Percentiles rank a stretch among this genome's conserved stretches.
These are phyloP conservation scores for Yarrowia hollandica DNA, from an alignment of 805 yeast genomes.

Conservation along the genomic window DNA sequence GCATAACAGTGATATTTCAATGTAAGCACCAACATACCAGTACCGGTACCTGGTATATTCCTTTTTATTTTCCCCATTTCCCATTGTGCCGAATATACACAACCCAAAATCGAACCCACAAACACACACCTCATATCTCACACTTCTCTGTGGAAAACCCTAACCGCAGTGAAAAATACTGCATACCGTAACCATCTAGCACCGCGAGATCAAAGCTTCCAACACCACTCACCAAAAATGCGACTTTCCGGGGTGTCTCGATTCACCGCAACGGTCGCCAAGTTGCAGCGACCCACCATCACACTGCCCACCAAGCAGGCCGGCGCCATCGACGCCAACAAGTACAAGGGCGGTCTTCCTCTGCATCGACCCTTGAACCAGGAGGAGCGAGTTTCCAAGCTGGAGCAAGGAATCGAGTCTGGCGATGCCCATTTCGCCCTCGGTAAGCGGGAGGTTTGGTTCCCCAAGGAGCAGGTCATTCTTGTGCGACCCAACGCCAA, in stretches of 20 bases:
- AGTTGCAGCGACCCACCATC: slow-evolving; percentile 11
- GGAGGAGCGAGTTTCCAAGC: slow-evolving; percentile 8
- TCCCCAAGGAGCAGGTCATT: slow-evolving; percentile 82
- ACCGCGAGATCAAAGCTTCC: background rate
- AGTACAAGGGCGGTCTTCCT: slow-evolving; percentile 16
- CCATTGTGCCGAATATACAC: background rate
- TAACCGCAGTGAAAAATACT: slow-evolving; percentile 22
- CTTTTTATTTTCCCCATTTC: too few species aligned
- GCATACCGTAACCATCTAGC: background rate
- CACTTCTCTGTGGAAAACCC: slow-evolving; percentile 10
- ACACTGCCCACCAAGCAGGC: slow-evolving; percentile 23
- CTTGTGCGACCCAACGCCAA: slow-evolving; percentile 90
- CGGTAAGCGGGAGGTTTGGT: slow-evolving; percentile 74
- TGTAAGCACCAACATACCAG: too few species aligned
- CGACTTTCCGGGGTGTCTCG: slow-evolving; percentile 29
- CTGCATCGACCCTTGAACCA: slow-evolving; percentile 22
- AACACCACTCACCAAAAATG: background rate
- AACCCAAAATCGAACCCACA: background rate
- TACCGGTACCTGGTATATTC: too few species aligned
- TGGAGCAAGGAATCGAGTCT: slow-evolving; percentile 8
- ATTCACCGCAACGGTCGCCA: slow-evolving; percentile 20
- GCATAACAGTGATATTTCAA: too few species aligned
- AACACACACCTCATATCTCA: background rate
- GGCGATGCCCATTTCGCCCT: slow-evolving; percentile 66
- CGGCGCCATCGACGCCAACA: background rate